Evolutionary conservation across 768 basidiomycete genomes (phyloP).

Genomic region (Hericium coralloides): DNA sequence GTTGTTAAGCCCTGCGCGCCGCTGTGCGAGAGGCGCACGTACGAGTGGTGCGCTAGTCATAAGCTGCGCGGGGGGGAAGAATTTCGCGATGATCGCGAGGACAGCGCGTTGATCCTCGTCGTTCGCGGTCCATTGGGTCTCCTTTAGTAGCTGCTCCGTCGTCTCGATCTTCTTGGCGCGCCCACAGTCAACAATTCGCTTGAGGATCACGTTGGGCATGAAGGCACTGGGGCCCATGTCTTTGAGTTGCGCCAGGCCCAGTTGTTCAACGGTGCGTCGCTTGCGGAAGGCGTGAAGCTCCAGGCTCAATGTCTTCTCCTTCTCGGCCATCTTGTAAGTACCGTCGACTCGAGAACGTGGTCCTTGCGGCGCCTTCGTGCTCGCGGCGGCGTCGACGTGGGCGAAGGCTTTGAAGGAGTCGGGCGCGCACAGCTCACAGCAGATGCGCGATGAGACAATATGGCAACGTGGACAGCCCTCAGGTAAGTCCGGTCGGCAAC

Average conservation of each 20-base stretch:
- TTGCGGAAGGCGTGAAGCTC: constrained; percentile 13
- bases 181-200: neutral
- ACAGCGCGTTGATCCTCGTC: neutral
- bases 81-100: neutral
- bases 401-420: neutral
- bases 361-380: neutral
- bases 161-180: neutral
- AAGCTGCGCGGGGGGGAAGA: too few species aligned
- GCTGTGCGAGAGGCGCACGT: too few species aligned
- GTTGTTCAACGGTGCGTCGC: neutral
- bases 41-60: too few species aligned
- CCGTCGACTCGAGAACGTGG: constrained; percentile 7
- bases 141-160: neutral
- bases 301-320: constrained; percentile 3
- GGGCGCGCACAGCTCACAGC: constrained; percentile 20
- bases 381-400: neutral
- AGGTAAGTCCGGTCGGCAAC: neutral
- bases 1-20: too few species aligned
- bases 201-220: neutral
- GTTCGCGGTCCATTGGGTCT: neutral
- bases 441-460: constrained; percentile 7
- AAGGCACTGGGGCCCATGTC: neutral
- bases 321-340: neutral
- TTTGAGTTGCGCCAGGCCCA: neutral
- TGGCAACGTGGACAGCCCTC: constrained; percentile 15